Percentiles rank a stretch among this genome's conserved stretches.
These are phyloP conservation scores for Hypoxylon sp. DNA, from an alignment of 2,329 filamentous ascomycete species.

Conservation along the genomic window DNA sequence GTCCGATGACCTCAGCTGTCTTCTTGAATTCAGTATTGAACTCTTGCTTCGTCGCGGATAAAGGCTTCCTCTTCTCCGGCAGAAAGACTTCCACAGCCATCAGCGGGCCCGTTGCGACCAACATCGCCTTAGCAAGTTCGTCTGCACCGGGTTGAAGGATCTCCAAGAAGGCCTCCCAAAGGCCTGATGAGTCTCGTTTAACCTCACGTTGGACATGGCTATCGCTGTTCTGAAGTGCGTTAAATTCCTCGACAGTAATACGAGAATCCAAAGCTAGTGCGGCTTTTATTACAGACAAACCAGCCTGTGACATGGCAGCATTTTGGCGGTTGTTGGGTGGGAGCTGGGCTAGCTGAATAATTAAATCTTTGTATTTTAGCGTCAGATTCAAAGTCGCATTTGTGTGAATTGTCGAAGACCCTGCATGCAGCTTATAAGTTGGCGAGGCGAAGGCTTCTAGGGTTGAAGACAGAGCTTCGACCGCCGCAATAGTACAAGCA, in stretches of 20 bases:
- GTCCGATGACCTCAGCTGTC: slow-evolving; percentile 72
- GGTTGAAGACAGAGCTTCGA: slow-evolving; percentile 70
- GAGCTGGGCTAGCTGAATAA: slow-evolving; percentile 67
- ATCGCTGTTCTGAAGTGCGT: slow-evolving; percentile 69
- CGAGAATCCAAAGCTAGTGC: slow-evolving; percentile 79
- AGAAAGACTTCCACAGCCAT: slow-evolving; percentile 82
- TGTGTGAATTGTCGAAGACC: slow-evolving; percentile 71
- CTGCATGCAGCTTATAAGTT: slow-evolving; percentile 59
- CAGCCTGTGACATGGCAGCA: slow-evolving; percentile 66
- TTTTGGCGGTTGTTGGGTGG: slow-evolving; percentile 61
- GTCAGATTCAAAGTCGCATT: slow-evolving; percentile 76
- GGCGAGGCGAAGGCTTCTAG: slow-evolving; percentile 68
- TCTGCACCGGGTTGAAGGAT: slow-evolving; percentile 75
- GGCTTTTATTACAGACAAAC: slow-evolving; percentile 74
- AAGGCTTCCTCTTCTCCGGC: slow-evolving; percentile 62
- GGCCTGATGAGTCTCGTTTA: slow-evolving; percentile 76
- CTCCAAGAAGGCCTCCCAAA: slow-evolving; percentile 83
- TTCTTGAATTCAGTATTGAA: slow-evolving; percentile 81
- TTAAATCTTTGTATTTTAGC: slow-evolving; percentile 71
- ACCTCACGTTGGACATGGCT: slow-evolving; percentile 75
- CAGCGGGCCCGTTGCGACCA: slow-evolving; percentile 78
- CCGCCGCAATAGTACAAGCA: slow-evolving; percentile 73
- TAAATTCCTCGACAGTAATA: slow-evolving; percentile 76
- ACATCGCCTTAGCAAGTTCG: slow-evolving; percentile 79
- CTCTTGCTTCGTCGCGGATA: slow-evolving; percentile 65